phyloP scores from a whole-genome alignment of 2,329 filamentous ascomycete species.

The Phoma sp. region DNA sequence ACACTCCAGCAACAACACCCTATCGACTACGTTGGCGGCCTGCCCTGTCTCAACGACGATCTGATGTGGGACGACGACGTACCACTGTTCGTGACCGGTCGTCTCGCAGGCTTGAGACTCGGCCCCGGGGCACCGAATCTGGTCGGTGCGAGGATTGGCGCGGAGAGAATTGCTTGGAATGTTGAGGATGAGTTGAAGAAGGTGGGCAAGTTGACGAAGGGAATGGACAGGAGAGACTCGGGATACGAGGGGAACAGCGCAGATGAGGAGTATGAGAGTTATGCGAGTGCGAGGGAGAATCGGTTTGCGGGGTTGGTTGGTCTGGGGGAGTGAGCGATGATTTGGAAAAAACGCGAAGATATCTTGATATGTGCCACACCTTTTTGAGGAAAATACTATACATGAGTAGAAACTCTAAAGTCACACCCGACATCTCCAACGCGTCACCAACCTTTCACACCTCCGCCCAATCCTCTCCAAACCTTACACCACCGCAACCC shows the following conservation, averaged over 20 bases:
- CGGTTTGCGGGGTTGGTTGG: constrained; percentile 47
- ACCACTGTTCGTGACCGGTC: constrained; percentile 74
- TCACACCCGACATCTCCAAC: too few species aligned
- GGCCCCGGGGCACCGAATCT: constrained; percentile 77
- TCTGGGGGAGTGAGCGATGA: not conserved
- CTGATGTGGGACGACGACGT: constrained; percentile 77
- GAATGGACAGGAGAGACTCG: constrained; percentile 7
- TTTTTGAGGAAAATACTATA: too few species aligned
- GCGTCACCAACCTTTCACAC: too few species aligned
- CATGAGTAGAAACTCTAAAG: too few species aligned
- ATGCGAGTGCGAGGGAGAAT: constrained; percentile 52
- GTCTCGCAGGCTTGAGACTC: constrained; percentile 70
- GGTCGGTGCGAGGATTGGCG: constrained; percentile 73
- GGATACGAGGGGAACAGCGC: constrained; percentile 18
- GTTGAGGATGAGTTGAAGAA: constrained; percentile 64
- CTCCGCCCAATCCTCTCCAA: too few species aligned
- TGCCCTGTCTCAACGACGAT: constrained; percentile 77
- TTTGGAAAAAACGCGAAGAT: not conserved
- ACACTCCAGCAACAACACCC: constrained; percentile 66
- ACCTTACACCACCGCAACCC: not conserved
- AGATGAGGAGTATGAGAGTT: constrained; percentile 34
- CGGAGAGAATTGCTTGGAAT: constrained; percentile 75
- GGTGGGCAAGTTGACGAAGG: constrained; percentile 24
- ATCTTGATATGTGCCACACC: not conserved
- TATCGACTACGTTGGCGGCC: constrained; percentile 66